Percentiles rank a stretch among this genome's conserved stretches.
Evolutionary conservation across 2,329 filamentous ascomycete species (phyloP).

Genomic region (Ceratocystiopsis minuta): DNA sequence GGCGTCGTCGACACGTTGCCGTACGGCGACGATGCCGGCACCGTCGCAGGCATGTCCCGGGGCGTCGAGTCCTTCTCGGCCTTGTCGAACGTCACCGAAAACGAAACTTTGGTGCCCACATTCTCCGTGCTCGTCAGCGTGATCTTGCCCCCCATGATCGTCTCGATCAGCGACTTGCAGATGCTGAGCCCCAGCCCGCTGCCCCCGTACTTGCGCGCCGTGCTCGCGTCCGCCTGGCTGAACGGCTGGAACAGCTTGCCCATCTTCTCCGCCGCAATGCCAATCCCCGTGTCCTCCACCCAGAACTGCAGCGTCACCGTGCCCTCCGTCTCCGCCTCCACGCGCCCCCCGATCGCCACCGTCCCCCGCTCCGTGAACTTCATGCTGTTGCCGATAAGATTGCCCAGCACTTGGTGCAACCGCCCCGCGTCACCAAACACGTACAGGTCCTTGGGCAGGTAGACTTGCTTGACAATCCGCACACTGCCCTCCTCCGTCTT

Average conservation of each 20-base stretch:
- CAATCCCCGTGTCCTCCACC: slow-evolving; percentile 80
- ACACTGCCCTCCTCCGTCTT: slow-evolving; percentile 45
- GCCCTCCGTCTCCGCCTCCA: slow-evolving; percentile 52
- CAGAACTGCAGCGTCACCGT: slow-evolving; percentile 64
- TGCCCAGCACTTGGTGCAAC: slow-evolving; percentile 53
- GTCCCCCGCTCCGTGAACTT: slow-evolving; percentile 83
- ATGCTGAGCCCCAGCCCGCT: slow-evolving; percentile 84
- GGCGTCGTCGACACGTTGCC: not conserved
- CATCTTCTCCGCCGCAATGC: slow-evolving; percentile 66
- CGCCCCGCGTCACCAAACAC: slow-evolving; percentile 49
- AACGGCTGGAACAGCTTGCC: slow-evolving; percentile 83
- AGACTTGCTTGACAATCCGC: slow-evolving; percentile 51
- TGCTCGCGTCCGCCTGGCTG: slow-evolving; percentile 80
- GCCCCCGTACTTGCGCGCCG: slow-evolving; percentile 77
- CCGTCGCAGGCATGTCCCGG: slow-evolving; percentile 1
- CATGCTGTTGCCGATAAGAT: slow-evolving; percentile 80
- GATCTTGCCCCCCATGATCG: slow-evolving; percentile 76
- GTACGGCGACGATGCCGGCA: slow-evolving; percentile 2
- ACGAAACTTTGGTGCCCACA: slow-evolving; percentile 54
- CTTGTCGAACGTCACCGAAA: slow-evolving; percentile 74
- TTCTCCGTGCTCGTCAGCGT: slow-evolving; percentile 61
- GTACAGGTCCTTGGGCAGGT: slow-evolving; percentile 50
- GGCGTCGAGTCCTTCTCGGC: slow-evolving; percentile 21
- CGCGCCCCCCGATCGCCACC: slow-evolving; percentile 62
- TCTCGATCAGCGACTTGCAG: slow-evolving; percentile 85